Percentiles rank a stretch among this genome's conserved stretches.
phyloP scores from a whole-genome alignment of 768 basidiomycete genomes.

The Macrolepiota dolichaula region DNA sequence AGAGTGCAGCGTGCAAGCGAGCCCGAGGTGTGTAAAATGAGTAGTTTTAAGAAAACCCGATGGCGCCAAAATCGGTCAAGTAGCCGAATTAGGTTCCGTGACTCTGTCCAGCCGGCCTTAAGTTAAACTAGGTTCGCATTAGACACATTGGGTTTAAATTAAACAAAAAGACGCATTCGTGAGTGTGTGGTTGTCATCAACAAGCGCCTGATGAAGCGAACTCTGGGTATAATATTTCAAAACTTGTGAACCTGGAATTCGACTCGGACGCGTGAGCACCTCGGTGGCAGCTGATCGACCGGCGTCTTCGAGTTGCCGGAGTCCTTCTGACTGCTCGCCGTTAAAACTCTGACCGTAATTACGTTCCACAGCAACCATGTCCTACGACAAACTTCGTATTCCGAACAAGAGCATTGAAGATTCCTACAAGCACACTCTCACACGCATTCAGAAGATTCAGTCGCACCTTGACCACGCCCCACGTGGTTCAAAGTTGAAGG shows the following conservation, averaged over 20 bases:
- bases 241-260: too few relatives aligned
- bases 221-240: too few relatives aligned
- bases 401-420: slow-evolving; percentile 38
- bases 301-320: slow-evolving; percentile 8
- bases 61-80: neutral
- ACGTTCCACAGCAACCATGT: slow-evolving; percentile 21
- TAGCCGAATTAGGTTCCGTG: neutral
- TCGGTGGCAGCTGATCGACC: neutral
- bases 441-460: slow-evolving; percentile 66
- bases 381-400: slow-evolving; percentile 32
- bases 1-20: slow-evolving; percentile 18
- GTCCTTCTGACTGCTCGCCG: neutral
- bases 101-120: neutral
- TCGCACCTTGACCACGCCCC: slow-evolving; percentile 57
- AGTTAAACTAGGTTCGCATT: neutral
- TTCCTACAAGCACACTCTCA: slow-evolving; percentile 55
- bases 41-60: neutral
- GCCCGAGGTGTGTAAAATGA: neutral
- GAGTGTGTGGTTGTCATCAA: neutral
- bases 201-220: neutral
- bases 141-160: neutral
- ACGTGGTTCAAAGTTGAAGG: slow-evolving; percentile 54
- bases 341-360: neutral
- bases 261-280: too few relatives aligned
- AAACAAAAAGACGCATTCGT: neutral